Evolutionary conservation across 2,329 filamentous ascomycete genomes (phyloP), one percentile per base, ranked within the genome.

Genomic region (Fusarium clavum): DNA sequence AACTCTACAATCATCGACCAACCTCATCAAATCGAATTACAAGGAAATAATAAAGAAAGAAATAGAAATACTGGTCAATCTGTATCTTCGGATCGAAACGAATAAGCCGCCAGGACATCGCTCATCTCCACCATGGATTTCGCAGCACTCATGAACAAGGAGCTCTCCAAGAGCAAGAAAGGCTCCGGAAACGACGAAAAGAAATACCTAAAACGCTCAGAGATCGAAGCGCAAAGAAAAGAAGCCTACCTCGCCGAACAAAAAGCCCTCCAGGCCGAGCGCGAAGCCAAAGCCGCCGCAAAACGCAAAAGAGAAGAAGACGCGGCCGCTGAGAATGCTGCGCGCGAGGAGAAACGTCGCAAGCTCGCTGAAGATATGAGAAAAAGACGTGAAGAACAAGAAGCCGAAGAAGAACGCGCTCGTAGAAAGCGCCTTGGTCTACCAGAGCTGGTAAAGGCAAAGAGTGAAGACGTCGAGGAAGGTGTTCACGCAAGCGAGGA

Each of bases 271-370:
- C 92, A 94, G 73, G 86, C 85, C 41, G 90, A 93, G 76, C 92
- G 93, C 29, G 84, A 89, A 63, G 88, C 91, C 66, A 90, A 90
- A 69, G 83, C 88, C 2, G 86, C 88, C 3, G 90, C 91, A 73
- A 98, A 98, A 82, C 92, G 95, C 73, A 96, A 97, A 80, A 88
- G 90, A 25, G 95, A 98, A 57, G 94, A 97, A 38, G 94, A 97
- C 27, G 92, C 92, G 60, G 90, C 90, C 4, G 87, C 89, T 25
- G 90, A 91, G 70, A 88, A 88, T 70, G 87, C 85, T 14, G 84
- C 85, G 29, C 88, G 94, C 16, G 93, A 97, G 69, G 93, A 96
- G 76, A 98, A 98, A 84, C 90, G 91, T 57, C 87, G 88, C 64
- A 87, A 87, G 65, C 84, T 99, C 6, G 95, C 94, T 1, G 94